Evolutionary conservation across 495 filamentous ascomycete species (phyloP).

Genomic region (Xeromyces bisporus): DNA sequence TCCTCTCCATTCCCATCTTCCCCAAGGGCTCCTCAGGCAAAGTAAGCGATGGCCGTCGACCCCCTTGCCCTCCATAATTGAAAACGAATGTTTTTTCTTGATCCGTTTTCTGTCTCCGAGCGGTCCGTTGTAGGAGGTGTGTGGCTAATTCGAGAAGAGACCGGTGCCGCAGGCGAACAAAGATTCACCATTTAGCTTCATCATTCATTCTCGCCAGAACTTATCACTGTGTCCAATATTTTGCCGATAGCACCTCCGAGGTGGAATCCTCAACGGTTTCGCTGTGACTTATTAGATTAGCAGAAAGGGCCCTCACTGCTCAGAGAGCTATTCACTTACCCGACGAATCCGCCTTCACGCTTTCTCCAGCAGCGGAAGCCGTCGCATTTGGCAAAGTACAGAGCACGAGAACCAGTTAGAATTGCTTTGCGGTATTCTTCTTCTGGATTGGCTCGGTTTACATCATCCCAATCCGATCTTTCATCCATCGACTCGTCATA

Average conservation of each 20-base stretch:
- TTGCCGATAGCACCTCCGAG: constrained; percentile 60
- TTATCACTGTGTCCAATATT: constrained; percentile 73
- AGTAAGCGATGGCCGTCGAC: constrained; percentile 58
- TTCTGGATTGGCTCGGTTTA: constrained; percentile 53
- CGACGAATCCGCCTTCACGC: constrained; percentile 72
- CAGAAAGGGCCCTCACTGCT: no score
- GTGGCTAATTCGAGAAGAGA: constrained; percentile 39
- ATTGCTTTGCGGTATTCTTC: constrained; percentile 60
- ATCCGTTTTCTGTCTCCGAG: constrained; percentile 52
- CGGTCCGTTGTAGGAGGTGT: constrained; percentile 19
- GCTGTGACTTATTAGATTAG: no score
- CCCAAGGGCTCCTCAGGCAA: constrained; percentile 80
- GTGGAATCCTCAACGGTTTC: constrained; percentile 90
- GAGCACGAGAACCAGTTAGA: constrained; percentile 58
- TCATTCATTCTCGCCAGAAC: constrained; percentile 78
- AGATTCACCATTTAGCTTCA: constrained; percentile 73
- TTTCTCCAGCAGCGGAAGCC: constrained; percentile 87
- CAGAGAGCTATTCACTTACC: no score
- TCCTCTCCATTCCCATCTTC: constrained; percentile 64
- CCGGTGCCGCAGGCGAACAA: constrained; percentile 73
- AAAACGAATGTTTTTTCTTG: constrained; percentile 70
- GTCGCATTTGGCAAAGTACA: constrained; percentile 78
- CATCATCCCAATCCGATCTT: constrained; percentile 51
- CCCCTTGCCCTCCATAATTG: constrained; percentile 68
- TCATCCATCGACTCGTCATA: constrained; percentile 59